These are phyloP conservation scores for Rhizopus delemar DNA, from an alignment of 371 early-diverging fungal species.

Conservation along the genomic window DNA sequence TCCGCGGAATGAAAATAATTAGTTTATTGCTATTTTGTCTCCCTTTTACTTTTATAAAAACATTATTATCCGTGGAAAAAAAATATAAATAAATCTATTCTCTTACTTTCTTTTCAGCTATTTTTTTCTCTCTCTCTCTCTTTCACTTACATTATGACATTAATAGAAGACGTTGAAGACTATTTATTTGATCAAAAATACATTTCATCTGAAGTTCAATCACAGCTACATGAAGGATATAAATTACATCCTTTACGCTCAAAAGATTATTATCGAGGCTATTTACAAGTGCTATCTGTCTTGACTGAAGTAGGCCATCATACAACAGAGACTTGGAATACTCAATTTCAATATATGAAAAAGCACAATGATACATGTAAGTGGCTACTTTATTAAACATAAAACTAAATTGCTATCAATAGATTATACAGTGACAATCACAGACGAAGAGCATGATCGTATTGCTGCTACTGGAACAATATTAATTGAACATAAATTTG, in stretches of 20 bases:
- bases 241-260: conserved; percentile 78
- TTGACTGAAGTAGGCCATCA: conserved; percentile 80
- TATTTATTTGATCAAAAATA: conserved; percentile 68
- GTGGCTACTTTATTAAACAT: conserved; percentile 16
- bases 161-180: conserved; percentile 27
- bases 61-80: background rate
- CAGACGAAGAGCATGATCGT: conserved; percentile 62
- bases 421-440: conserved; percentile 81
- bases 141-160: background rate
- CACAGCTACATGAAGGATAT: conserved; percentile 76
- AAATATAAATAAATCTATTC: background rate
- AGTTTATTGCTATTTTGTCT: background rate
- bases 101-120: too few species aligned
- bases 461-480: conserved; percentile 94
- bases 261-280: conserved; percentile 83
- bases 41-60: background rate
- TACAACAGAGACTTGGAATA: conserved; percentile 65
- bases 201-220: conserved; percentile 78
- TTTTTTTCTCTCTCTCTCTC: background rate
- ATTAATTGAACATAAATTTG: conserved; percentile 95
- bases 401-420: background rate
- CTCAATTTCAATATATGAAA: conserved; percentile 72
- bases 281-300: conserved; percentile 67
- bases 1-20: background rate
- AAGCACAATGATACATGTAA: conserved; percentile 77